These are phyloP conservation scores for Willaertia magna DNA, from an alignment of 208 protist genomes.

Conservation along the genomic window DNA sequence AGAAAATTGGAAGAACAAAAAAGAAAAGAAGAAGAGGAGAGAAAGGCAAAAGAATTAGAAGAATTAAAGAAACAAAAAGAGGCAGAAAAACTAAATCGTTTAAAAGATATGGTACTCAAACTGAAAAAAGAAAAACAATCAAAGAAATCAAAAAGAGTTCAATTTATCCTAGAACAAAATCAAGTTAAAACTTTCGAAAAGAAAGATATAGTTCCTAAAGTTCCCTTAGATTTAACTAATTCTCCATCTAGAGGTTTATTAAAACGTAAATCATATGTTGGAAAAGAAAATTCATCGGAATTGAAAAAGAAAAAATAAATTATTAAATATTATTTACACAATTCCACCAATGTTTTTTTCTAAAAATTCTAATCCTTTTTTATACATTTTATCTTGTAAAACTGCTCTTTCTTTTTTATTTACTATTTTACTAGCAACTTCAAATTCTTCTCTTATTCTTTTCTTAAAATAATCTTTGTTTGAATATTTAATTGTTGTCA, in stretches of 20 bases:
- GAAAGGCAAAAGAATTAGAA: too few species aligned
- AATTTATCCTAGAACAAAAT: neutral
- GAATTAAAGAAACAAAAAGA: too few species aligned
- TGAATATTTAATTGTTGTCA: neutral
- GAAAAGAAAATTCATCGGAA: neutral
- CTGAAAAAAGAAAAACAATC: too few species aligned
- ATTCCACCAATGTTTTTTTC: neutral
- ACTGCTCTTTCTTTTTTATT: neutral
- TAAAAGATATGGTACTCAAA: too few species aligned
- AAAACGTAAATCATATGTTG: neutral
- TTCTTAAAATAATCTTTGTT: neutral
- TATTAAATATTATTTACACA: neutral
- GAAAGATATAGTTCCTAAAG: neutral
- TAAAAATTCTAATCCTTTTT: neutral
- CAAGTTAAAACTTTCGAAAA: neutral
- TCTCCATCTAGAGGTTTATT: neutral
- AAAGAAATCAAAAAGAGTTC: neutral
- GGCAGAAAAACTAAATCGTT: too few species aligned
- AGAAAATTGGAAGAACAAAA: too few species aligned
- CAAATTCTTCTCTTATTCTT: neutral
- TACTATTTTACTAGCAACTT: neutral
- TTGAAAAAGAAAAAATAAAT: neutral
- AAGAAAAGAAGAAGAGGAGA: too few species aligned
- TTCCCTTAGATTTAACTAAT: neutral
- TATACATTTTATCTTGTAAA: neutral